These are phyloP conservation scores for Fagopyrum homotropicum DNA, from an alignment of 148 eudicot genomes.

Conservation along the genomic window DNA sequence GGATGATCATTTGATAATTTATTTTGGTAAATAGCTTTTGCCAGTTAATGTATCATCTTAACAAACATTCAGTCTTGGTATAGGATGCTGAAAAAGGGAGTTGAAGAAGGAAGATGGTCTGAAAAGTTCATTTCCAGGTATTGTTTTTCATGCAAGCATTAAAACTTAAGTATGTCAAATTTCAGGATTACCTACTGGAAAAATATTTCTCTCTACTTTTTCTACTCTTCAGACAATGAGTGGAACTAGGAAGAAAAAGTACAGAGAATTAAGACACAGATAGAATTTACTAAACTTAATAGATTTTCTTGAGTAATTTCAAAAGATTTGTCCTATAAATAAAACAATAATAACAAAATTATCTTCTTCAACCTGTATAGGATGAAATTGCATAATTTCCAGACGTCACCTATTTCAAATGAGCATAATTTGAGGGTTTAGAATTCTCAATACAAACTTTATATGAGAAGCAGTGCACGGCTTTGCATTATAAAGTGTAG, in stretches of 20 bases:
- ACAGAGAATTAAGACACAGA: neutral
- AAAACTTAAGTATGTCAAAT: neutral
- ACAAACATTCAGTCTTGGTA: constrained; percentile 11
- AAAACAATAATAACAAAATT: neutral
- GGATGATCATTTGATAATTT: neutral
- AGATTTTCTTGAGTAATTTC: neutral
- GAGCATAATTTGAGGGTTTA: constrained; percentile 1
- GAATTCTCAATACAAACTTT: neutral
- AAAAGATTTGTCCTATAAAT: neutral
- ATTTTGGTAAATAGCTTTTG: neutral
- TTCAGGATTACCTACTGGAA: neutral
- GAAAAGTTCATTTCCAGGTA: constrained; percentile 83
- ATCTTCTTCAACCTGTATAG: neutral
- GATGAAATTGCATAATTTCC: neutral
- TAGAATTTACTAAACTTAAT: neutral
- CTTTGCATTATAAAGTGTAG: neutral
- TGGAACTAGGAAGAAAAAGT: neutral
- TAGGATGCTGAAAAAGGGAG: constrained; percentile 86
- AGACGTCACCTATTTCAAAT: neutral
- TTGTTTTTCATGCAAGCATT: neutral
- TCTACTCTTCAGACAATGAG: neutral
- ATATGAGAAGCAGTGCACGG: neutral
- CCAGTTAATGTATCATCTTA: constrained; percentile 13
- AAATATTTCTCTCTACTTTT: neutral
- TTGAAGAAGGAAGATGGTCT: constrained; percentile 76